These are phyloP conservation scores for Quercus phellos DNA, from an alignment of 331 rosid species.

Conservation along the genomic window DNA sequence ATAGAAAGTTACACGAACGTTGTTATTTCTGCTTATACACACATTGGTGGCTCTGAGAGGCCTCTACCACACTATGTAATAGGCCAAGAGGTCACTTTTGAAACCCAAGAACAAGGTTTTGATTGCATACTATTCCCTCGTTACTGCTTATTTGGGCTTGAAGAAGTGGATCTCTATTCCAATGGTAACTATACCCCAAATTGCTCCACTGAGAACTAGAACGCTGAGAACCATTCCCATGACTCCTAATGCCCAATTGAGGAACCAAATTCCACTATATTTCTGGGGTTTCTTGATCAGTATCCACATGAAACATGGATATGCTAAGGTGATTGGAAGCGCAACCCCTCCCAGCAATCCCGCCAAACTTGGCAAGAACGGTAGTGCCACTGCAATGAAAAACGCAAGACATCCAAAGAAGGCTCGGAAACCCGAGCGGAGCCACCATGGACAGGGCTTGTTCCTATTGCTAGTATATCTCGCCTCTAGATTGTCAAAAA, in stretches of 20 bases:
- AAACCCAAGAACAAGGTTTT: background rate
- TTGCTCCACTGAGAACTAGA: constrained; percentile 54
- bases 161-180: constrained; percentile 63
- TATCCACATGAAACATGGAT: constrained; percentile 82
- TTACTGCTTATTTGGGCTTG: constrained; percentile 39
- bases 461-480: constrained; percentile 49
- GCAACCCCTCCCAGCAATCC: constrained; percentile 72
- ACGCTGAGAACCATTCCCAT: constrained; percentile 52
- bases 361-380: constrained; percentile 69
- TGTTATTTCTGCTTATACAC: no score
- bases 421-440: constrained; percentile 39
- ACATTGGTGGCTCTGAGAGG: no score
- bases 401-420: constrained; percentile 62
- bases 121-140: background rate
- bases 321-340: constrained; percentile 61
- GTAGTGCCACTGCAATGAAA: constrained; percentile 56
- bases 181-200: constrained; percentile 48
- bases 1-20: background rate
- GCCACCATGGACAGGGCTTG: constrained; percentile 62
- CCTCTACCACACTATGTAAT: background rate
- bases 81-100: background rate
- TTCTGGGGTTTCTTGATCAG: constrained; percentile 47
- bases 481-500: constrained; percentile 65
- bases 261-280: constrained; percentile 29
- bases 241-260: constrained; percentile 51